Evolutionary conservation across 768 basidiomycete species (phyloP).

Genomic region (Pleurotus sapidus): DNA sequence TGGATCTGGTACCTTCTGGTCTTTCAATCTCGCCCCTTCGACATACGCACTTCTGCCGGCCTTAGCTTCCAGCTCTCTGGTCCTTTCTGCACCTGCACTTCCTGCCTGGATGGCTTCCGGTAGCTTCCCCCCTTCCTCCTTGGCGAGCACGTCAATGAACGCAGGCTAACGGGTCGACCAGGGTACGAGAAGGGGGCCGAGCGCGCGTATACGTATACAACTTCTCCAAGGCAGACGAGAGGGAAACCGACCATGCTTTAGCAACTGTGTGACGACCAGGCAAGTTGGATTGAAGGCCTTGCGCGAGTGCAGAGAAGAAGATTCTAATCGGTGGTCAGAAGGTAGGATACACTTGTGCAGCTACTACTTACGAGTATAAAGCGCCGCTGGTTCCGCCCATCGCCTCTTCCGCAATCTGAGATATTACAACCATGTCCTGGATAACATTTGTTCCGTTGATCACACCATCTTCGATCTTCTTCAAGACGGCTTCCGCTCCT

Average conservation of each 20-base stretch:
- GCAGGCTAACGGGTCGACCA: conserved; percentile 89
- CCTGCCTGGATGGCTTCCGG: conserved; percentile 58
- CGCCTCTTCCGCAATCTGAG: conserved; percentile 72
- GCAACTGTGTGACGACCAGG: background rate
- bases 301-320: conserved; percentile 86
- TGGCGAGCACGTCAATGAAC: conserved; percentile 48
- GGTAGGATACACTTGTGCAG: background rate
- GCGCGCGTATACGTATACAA: conserved; percentile 86
- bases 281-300: conserved; percentile 50
- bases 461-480: conserved; percentile 48
- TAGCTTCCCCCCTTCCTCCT: conserved; percentile 33
- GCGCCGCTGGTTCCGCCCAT: conserved; percentile 96
- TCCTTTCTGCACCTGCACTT: conserved; percentile 65
- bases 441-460: conserved; percentile 67
- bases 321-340: conserved; percentile 48
- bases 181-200: conserved; percentile 84
- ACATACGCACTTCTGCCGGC: conserved; percentile 90
- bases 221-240: conserved; percentile 52
- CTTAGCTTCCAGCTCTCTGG: conserved; percentile 75
- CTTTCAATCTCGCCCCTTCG: conserved; percentile 60
- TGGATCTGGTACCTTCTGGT: conserved; percentile 72
- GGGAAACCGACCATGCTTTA: conserved; percentile 56
- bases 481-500: conserved; percentile 70
- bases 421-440: conserved; percentile 60
- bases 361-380: conserved; percentile 72